These are phyloP conservation scores for Paralagenidium karlingii DNA, from an alignment of 352 stramenopile species.

Conservation along the genomic window DNA sequence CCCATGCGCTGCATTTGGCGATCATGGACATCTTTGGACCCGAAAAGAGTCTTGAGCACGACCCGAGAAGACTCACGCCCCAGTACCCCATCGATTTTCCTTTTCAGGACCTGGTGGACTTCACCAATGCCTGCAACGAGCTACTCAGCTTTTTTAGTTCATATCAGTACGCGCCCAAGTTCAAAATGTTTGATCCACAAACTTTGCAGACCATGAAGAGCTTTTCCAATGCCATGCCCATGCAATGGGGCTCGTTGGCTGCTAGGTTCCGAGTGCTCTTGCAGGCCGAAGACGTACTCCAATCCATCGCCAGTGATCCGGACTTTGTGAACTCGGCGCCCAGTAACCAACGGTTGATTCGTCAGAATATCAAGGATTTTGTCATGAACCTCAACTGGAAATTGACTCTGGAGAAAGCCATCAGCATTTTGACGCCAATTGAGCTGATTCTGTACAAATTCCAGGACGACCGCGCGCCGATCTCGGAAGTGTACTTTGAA, in stretches of 20 bases:
- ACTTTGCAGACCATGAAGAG: conserved; percentile 66
- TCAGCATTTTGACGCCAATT: conserved; percentile 66
- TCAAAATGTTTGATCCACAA: conserved; percentile 62
- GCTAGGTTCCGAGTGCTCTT: conserved; percentile 53
- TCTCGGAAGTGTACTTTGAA: conserved; percentile 78
- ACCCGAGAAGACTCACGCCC: conserved; percentile 46
- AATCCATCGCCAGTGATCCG: conserved; percentile 47
- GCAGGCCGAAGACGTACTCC: conserved; percentile 54
- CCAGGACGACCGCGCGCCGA: conserved; percentile 59
- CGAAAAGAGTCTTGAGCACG: conserved; percentile 54
- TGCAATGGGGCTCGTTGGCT: conserved; percentile 56
- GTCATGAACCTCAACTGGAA: conserved; percentile 65
- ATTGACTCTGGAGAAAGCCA: conserved; percentile 63
- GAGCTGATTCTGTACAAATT: conserved; percentile 78
- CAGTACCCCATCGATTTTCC: conserved; percentile 61
- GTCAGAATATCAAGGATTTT: conserved; percentile 61
- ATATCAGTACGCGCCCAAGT: conserved; percentile 63
- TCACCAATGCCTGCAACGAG: conserved; percentile 63
- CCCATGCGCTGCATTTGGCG: conserved; percentile 57
- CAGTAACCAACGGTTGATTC: conserved; percentile 30
- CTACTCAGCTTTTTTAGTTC: conserved; percentile 70
- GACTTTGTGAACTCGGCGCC: conserved; percentile 36
- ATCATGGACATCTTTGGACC: conserved; percentile 78
- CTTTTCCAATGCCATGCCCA: conserved; percentile 38
- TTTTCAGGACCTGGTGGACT: conserved; percentile 65